Base-by-base conservation (phyloP, 805 yeast genomes). In the Teunomyces gatunensis region DNA sequence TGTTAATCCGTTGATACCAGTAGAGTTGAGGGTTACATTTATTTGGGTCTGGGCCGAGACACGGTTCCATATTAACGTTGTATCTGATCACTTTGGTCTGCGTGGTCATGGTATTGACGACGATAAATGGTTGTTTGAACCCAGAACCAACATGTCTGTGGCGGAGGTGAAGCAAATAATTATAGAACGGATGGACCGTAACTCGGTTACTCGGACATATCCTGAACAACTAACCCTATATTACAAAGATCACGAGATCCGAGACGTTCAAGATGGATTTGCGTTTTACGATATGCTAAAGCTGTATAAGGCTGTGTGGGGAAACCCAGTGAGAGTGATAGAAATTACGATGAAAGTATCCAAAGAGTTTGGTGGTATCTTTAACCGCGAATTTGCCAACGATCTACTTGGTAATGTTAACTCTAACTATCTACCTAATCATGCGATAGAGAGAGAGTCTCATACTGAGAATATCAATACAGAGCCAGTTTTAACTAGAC, bases 1-100 rank as follows among this genome's bases (percentile, higher is more conserved):
- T 49, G 68, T 68, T 7, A 47, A 61, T 1, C 73, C 73, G 0
- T 44, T 52, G 15, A 29, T 37, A 1, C 55, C 61, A 3, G 61
- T 64, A 6, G 45, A 36, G 4, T 20, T 32, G 11, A 34, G 33
- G 4, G 45, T 27, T 7, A 10, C 17, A 6, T 13, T 17, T 29
- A 10, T 10, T 10, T 28, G n/a, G 9, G 43, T 32, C 9, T 11
- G n/a, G 13, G 34, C 34, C 13, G 3, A 5, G 12, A 17, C 25
- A 12, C 43, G 60, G 27, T 57, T 56, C 44, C 60, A 54, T 37
- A 34, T 59, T 10, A 44, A 54, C 17, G 34, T 65, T 5, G 46
- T 45, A 5, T 56, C 64, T 3, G 45, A 49, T 6, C 50, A 54
- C 6, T 51, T 50, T 3, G 48, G 44, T 1, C 48, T 61, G 15